A percentile compares a stretch with the other conserved stretches of the same genome.
Conservation (phyloP, 2,329 filamentous ascomycete species). For the Epichloe uncinata region DNA sequence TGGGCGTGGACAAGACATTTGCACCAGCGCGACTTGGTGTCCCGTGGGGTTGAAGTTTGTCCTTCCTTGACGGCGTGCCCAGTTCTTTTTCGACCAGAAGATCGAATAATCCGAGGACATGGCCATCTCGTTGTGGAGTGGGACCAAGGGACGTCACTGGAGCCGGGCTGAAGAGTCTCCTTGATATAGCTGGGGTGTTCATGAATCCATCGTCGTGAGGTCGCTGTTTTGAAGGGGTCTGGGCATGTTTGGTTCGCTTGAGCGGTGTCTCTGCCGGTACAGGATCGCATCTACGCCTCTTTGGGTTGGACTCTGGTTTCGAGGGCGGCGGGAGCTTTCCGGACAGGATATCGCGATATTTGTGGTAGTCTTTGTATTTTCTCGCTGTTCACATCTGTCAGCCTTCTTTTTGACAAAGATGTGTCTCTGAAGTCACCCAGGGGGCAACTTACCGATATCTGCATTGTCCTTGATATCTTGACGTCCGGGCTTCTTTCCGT, state of each 20-base stretch:
- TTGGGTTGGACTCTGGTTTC: slow-evolving; percentile 13
- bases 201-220: slow-evolving; percentile 29
- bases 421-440: too few species aligned
- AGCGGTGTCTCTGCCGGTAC: slow-evolving; percentile 31
- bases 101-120: slow-evolving; percentile 67
- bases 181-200: slow-evolving; percentile 41
- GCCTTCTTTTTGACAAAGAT: not conserved
- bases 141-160: slow-evolving; percentile 55
- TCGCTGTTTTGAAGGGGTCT: slow-evolving; percentile 33
- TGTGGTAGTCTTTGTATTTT: slow-evolving; percentile 69
- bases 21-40: slow-evolving; percentile 7
- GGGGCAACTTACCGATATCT: slow-evolving; percentile 45
- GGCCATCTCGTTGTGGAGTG: slow-evolving; percentile 68
- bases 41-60: slow-evolving; percentile 11
- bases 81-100: slow-evolving; percentile 40
- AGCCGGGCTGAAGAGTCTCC: slow-evolving; percentile 46
- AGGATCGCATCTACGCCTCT: slow-evolving; percentile 29
- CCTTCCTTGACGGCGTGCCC: slow-evolving; percentile 35
- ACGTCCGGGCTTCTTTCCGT: slow-evolving; percentile 54
- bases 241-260: slow-evolving; percentile 33
- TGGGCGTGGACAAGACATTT: slow-evolving; percentile 29
- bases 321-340: slow-evolving; percentile 35
- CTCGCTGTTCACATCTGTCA: slow-evolving; percentile 30
- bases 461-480: slow-evolving; percentile 65
- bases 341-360: slow-evolving; percentile 43